These are phyloP conservation scores for Quercus cerris DNA, from an alignment of 306 rosid genomes.

Conservation along the genomic window DNA sequence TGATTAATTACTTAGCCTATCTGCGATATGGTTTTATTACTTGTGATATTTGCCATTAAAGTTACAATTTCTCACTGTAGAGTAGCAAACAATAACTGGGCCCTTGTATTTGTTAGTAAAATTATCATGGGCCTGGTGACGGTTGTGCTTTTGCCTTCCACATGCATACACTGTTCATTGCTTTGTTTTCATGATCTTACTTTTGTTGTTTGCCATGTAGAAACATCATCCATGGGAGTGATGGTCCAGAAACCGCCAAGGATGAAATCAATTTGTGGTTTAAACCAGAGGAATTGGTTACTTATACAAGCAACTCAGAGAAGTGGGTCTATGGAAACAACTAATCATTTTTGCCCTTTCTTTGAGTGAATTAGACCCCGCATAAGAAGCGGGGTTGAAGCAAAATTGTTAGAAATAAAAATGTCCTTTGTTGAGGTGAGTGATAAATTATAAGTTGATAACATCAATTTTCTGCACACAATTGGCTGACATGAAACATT, in stretches of 20 bases:
- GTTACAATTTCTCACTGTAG: background rate
- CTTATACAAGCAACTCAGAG: conserved; percentile 82
- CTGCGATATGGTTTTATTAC: background rate
- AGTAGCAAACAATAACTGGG: background rate
- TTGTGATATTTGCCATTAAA: background rate
- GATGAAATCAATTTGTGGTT: conserved; percentile 91
- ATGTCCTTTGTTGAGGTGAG: conserved; percentile 11
- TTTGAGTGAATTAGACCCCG: conserved; percentile 4
- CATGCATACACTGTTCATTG: background rate
- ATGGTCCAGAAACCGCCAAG: conserved; percentile 90
- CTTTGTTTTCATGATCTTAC: conserved; percentile 14
- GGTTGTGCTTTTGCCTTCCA: background rate
- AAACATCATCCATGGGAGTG: conserved; percentile 97
- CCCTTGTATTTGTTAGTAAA: background rate
- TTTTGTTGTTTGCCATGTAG: conserved; percentile 32
- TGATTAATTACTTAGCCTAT: background rate
- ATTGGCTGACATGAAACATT: background rate
- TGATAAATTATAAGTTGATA: background rate
- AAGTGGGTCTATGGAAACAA: conserved; percentile 82
- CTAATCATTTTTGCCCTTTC: conserved; percentile 18
- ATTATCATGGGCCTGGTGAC: background rate
- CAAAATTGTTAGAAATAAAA: conserved; percentile 27
- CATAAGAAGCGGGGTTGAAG: conserved; percentile 15
- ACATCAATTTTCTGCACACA: background rate
- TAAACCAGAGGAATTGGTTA: conserved; percentile 79